Evolutionary conservation across 805 yeast species (phyloP).

Genomic region (Nakazawaea pomicola): DNA sequence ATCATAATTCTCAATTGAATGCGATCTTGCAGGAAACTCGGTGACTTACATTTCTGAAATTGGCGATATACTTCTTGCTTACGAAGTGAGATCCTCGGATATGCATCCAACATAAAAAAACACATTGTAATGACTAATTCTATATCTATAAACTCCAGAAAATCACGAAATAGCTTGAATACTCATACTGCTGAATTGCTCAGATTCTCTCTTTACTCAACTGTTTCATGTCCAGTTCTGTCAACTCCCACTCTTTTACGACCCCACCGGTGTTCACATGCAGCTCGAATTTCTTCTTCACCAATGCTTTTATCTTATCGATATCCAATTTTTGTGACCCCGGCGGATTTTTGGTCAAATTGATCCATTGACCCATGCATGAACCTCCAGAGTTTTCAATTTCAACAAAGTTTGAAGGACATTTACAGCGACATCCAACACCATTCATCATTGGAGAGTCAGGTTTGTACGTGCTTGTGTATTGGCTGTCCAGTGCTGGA

Average conservation of each 20-base stretch:
- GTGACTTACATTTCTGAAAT: too few relatives aligned
- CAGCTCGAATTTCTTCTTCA: constrained; percentile 18
- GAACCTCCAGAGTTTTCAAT: constrained; percentile 50
- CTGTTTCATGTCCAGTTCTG: constrained; percentile 16
- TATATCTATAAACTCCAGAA: too few relatives aligned
- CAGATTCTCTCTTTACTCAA: constrained; percentile 19
- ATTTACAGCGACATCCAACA: constrained; percentile 83
- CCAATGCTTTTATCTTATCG: constrained; percentile 24
- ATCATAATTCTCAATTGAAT: too few relatives aligned
- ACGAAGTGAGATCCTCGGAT: too few relatives aligned
- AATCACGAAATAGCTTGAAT: too few relatives aligned
- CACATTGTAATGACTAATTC: too few relatives aligned
- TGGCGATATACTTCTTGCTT: too few relatives aligned
- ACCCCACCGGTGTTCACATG: constrained; percentile 18
- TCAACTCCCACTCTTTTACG: constrained; percentile 23
- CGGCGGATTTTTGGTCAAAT: constrained; percentile 18
- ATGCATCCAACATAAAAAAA: too few relatives aligned
- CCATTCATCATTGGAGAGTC: constrained; percentile 35
- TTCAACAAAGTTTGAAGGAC: constrained; percentile 53
- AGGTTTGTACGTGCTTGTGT: constrained; percentile 22
- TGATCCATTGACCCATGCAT: constrained; percentile 49
- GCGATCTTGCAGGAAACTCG: too few relatives aligned
- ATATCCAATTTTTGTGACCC: constrained; percentile 19
- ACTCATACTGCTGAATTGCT: too few relatives aligned
- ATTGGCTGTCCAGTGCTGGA: constrained; percentile 28